Evolutionary conservation across 768 basidiomycete genomes (phyloP).

Genomic region (Dioszegia crocea): DNA sequence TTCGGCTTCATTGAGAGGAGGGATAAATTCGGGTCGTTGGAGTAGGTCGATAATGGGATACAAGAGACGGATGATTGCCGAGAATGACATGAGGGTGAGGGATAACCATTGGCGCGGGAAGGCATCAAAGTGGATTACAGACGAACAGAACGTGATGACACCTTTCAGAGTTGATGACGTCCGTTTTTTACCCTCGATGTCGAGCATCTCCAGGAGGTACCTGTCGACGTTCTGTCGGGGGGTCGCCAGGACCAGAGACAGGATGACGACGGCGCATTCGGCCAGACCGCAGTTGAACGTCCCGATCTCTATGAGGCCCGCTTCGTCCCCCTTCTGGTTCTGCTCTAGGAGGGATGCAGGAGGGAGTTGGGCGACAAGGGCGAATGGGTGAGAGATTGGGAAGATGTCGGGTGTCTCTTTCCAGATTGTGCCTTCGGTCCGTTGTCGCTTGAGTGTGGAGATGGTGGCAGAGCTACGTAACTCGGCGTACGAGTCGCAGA

Average conservation of each 20-base stretch:
- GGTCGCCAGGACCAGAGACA: conserved; percentile 75
- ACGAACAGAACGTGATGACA: conserved; percentile 74
- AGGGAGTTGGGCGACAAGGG: conserved; percentile 62
- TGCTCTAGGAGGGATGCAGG: conserved; percentile 50
- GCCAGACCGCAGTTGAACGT: conserved; percentile 72
- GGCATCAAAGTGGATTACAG: conserved; percentile 78
- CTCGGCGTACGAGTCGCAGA: conserved; percentile 84
- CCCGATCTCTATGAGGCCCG: conserved; percentile 46
- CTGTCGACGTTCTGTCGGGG: conserved; percentile 70
- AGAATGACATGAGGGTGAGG: conserved; percentile 80
- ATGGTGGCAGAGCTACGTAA: conserved; percentile 65
- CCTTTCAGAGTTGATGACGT: conserved; percentile 66
- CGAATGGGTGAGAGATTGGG: conserved; percentile 90
- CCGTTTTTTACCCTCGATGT: conserved; percentile 82
- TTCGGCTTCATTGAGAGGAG: conserved; percentile 59
- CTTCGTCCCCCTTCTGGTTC: conserved; percentile 51
- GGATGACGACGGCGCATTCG: conserved; percentile 77
- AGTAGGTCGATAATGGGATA: conserved; percentile 74
- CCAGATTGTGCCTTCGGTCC: conserved; percentile 49
- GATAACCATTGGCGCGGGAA: conserved; percentile 91
- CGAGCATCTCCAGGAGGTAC: conserved; percentile 73
- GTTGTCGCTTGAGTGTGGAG: conserved; percentile 62
- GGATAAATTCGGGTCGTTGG: conserved; percentile 69
- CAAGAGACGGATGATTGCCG: conserved; percentile 80
- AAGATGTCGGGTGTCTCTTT: conserved; percentile 71